Evolutionary conservation across 2,329 filamentous ascomycete species (phyloP), one percentile per base, ranked within the genome.

Genomic region (Paecilomyces fulvus): DNA sequence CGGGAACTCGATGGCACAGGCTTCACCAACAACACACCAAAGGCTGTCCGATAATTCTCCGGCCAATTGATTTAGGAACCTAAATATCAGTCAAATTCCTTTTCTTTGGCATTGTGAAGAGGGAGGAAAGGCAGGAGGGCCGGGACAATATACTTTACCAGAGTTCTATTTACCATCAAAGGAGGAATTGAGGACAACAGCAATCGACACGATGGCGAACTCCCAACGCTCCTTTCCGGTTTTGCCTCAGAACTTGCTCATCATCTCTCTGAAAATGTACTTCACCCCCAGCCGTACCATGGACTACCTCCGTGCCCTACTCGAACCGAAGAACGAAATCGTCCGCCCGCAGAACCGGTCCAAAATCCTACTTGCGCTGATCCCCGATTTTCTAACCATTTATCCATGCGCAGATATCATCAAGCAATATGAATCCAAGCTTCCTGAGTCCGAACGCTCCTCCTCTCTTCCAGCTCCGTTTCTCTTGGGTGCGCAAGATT

Each of bases 241-340:
- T 28, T 69, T 73, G 56, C 79, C 77, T 51, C 82, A 83, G 65
- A 84, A 84, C 65, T 77, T 91, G 59, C 79, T 91, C 58, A 87
- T 88, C 70, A 84, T 90, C 61, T 88, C 84, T 51, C 83, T 87
- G 43, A 91, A 91, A 67, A 88, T 90, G 83, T 91, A 92, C 79
- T 92, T 92, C 74, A 83, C 85, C 59, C 80, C 86, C 8, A 73
- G 80, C 10, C 78, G 79, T 59, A 90, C 87, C 1, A 72, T 78
- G 48, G 64, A 77, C 56, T 86, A 85, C 66, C 73, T 82, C 68
- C 59, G 69, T 49, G 71, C 71, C 10, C 67, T 86, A 14, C 69
- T 81, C n/a, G 60, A 73, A 10, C 75, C 75, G 3, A 69, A 80
- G 72, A 63, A 77, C 43, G 68, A 77, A 20, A 71, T 77, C 23